Conservation (phyloP, 78 protist species). For the Dictyostelium purpureum region DNA sequence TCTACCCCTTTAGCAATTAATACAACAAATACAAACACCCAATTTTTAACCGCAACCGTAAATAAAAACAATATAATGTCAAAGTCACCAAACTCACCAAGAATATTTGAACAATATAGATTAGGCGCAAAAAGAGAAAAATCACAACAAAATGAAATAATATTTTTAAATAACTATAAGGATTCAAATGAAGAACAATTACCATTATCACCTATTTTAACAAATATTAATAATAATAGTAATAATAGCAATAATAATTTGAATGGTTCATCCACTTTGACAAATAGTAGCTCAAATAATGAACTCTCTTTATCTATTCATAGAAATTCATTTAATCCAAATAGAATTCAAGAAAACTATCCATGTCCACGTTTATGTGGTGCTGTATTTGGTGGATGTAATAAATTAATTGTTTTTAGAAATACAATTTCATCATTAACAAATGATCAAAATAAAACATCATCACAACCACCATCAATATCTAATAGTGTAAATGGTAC, state of each 20-base stretch:
- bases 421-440: neutral
- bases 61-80: neutral
- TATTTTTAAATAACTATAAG: slow-evolving; percentile 35
- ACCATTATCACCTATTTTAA: slow-evolving; percentile 13
- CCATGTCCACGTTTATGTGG: slow-evolving; percentile 81
- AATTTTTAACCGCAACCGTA: neutral
- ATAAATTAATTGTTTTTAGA: slow-evolving; percentile 14
- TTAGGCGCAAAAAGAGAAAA: neutral
- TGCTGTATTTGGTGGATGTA: slow-evolving; percentile 62
- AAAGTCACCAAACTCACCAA: slow-evolving; percentile 31
- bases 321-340: slow-evolving; percentile 7
- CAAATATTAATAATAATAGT: neutral
- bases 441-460: neutral
- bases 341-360: neutral
- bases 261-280: neutral
- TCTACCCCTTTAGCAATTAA: neutral
- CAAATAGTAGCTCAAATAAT: neutral
- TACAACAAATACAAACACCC: neutral
- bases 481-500: neutral
- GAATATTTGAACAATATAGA: slow-evolving; percentile 15
- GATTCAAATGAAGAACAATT: slow-evolving; percentile 20
- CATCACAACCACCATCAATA: neutral
- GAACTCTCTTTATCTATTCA: slow-evolving; percentile 14
- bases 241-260: neutral
- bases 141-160: neutral